A percentile compares a stretch with the other conserved stretches of the same genome.
Conservation (phyloP, 1,139 yeast genomes). For the Wickerhamiella pararugosa region DNA sequence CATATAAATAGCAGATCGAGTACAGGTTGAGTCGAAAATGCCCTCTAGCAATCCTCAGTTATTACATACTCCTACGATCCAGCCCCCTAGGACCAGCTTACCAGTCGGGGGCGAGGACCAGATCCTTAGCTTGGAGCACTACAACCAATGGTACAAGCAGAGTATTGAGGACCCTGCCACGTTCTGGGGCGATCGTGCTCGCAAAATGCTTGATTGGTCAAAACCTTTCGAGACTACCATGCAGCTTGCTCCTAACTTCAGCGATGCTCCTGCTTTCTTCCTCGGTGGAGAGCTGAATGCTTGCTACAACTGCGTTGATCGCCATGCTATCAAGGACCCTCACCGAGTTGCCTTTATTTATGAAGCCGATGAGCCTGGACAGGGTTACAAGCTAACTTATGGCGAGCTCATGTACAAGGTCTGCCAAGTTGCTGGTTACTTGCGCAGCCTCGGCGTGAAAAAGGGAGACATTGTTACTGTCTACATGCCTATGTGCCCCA, state of each 20-base stretch:
- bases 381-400: slow-evolving; percentile 50
- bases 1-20: no score
- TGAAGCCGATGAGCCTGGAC: slow-evolving; percentile 64
- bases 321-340: slow-evolving; percentile 62
- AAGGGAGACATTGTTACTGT: slow-evolving; percentile 81
- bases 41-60: slow-evolving; percentile 6
- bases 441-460: slow-evolving; percentile 42
- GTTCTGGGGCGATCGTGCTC: slow-evolving; percentile 53
- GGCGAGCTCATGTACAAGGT: slow-evolving; percentile 59
- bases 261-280: slow-evolving; percentile 58
- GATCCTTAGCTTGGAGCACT: slow-evolving; percentile 29
- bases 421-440: slow-evolving; percentile 35
- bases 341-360: slow-evolving; percentile 61
- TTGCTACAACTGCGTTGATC: slow-evolving; percentile 61
- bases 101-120: slow-evolving; percentile 8
- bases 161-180: slow-evolving; percentile 51
- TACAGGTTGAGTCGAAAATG: background rate
- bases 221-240: slow-evolving; percentile 46
- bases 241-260: slow-evolving; percentile 41
- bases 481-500: slow-evolving; percentile 77
- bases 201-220: slow-evolving; percentile 44
- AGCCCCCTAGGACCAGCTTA: slow-evolving; percentile 6
- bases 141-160: slow-evolving; percentile 44
- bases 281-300: slow-evolving; percentile 66
- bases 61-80: slow-evolving; percentile 2